Conservation (phyloP, 805 yeast species). For the Candida maris region DNA sequence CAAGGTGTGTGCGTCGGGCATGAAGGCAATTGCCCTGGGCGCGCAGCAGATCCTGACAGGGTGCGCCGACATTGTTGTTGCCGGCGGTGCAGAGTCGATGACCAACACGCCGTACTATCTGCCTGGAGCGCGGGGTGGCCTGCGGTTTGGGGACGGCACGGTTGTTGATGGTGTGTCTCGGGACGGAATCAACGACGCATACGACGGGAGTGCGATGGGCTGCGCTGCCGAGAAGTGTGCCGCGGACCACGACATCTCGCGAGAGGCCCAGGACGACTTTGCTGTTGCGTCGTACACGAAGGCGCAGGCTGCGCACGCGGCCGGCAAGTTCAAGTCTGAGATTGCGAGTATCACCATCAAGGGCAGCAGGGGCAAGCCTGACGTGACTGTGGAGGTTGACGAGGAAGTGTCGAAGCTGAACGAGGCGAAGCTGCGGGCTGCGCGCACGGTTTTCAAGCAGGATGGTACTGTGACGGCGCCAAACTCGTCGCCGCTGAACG, state of each 20-base stretch:
- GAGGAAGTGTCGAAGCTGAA: conserved; percentile 81
- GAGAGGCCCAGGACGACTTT: conserved; percentile 86
- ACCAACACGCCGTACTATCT: conserved; percentile 91
- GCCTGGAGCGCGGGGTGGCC: conserved; percentile 81
- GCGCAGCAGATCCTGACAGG: conserved; percentile 90
- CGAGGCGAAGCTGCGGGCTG: conserved; percentile 69
- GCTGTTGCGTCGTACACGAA: conserved; percentile 83
- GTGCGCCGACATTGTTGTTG: conserved; percentile 85
- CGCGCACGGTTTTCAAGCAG: conserved; percentile 92
- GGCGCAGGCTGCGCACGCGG: conserved; percentile 75
- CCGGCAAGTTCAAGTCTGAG: conserved; percentile 79
- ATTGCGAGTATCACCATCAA: conserved; percentile 85
- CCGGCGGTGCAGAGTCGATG: conserved; percentile 99
- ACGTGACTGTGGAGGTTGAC: conserved; percentile 63
- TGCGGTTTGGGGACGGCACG: conserved; percentile 79
- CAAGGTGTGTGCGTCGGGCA: conserved; percentile 96
- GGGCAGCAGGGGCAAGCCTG: conserved; percentile 91
- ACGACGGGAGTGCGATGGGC: conserved; percentile 89
- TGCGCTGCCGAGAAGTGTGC: conserved; percentile 97
- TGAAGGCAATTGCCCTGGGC: conserved; percentile 86
- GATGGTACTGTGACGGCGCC: conserved; percentile 98
- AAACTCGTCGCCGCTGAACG: conserved; percentile 93
- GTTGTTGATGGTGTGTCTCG: conserved; percentile 85
- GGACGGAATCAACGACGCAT: conserved; percentile 94
- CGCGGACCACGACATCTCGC: conserved; percentile 64